A percentile compares a stretch with the other conserved stretches of the same genome.
These are phyloP conservation scores for Gyromitra esculenta DNA, from an alignment of 2,329 filamentous ascomycete species.

Conservation along the genomic window DNA sequence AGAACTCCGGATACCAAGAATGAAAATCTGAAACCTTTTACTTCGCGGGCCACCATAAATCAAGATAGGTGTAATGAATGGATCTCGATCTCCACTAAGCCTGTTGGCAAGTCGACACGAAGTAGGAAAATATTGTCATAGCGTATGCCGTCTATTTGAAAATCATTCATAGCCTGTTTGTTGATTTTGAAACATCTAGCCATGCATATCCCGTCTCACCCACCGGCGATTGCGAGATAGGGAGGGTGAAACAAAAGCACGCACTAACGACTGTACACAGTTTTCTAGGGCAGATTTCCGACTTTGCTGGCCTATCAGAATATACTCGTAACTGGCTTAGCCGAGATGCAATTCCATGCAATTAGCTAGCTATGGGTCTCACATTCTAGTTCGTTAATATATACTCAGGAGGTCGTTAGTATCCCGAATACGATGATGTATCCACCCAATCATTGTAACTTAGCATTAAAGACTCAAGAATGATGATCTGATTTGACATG, in stretches of 20 bases:
- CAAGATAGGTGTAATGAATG: not conserved
- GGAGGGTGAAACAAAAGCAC: not conserved
- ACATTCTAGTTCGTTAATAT: too few relatives aligned
- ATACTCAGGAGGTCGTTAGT: too few relatives aligned
- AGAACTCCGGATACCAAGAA: not conserved
- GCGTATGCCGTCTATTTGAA: constrained; percentile 14
- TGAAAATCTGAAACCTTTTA: constrained; percentile 6
- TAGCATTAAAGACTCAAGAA: too few relatives aligned
- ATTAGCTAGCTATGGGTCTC: too few relatives aligned
- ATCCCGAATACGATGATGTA: too few relatives aligned
- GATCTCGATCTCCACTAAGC: constrained; percentile 6
- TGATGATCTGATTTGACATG: too few relatives aligned
- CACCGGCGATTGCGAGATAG: not conserved
- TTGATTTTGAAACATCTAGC: not conserved
- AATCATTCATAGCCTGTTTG: constrained; percentile 5
- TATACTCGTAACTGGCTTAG: not conserved
- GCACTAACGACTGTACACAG: constrained; percentile 12
- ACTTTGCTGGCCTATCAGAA: not conserved
- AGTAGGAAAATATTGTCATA: constrained; percentile 14
- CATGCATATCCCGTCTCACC: not conserved
- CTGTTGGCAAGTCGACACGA: constrained; percentile 4
- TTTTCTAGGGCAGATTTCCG: not conserved
- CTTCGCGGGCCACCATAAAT: constrained; percentile 11
- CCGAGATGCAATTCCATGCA: too few relatives aligned
- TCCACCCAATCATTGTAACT: too few relatives aligned